These are phyloP conservation scores for Penicillium riverlandense DNA, from an alignment of 495 filamentous ascomycete genomes.

Conservation along the genomic window DNA sequence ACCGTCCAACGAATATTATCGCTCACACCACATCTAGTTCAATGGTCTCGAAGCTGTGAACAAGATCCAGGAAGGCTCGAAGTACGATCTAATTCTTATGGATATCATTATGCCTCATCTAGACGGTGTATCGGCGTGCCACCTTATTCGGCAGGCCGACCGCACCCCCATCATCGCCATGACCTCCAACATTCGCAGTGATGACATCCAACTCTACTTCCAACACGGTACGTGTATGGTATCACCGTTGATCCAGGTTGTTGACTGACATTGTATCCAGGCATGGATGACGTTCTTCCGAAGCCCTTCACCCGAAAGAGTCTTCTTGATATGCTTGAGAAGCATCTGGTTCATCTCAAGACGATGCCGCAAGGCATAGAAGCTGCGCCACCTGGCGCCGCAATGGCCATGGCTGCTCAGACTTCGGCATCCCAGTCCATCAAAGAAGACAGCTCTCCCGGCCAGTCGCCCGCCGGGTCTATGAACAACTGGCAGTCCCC, in stretches of 20 bases:
- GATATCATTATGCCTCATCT: constrained; percentile 98
- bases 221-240: constrained; percentile 68
- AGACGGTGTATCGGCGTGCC: constrained; percentile 90
- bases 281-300: constrained; percentile 98
- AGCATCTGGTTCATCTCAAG: constrained; percentile 76
- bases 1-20: constrained; percentile 9
- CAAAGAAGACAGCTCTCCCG: constrained; percentile 79
- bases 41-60: constrained; percentile 91
- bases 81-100: constrained; percentile 94
- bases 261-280: constrained; percentile 34
- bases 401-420: constrained; percentile 44
- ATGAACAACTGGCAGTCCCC: constrained; percentile 70
- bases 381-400: constrained; percentile 36
- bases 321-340: constrained; percentile 82
- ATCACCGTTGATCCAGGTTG: constrained; percentile 7
- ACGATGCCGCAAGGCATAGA: constrained; percentile 51
- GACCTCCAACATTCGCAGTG: constrained; percentile 96
- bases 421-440: constrained; percentile 52
- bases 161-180: constrained; percentile 91
- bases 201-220: constrained; percentile 97
- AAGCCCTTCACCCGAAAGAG: constrained; percentile 98
- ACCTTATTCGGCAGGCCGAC: constrained; percentile 86
- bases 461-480: constrained; percentile 63
- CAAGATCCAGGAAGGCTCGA: constrained; percentile 74
- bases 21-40: constrained; percentile 42